phyloP scores from a whole-genome alignment of 129 eudicot species.

The Artemisia annua region DNA sequence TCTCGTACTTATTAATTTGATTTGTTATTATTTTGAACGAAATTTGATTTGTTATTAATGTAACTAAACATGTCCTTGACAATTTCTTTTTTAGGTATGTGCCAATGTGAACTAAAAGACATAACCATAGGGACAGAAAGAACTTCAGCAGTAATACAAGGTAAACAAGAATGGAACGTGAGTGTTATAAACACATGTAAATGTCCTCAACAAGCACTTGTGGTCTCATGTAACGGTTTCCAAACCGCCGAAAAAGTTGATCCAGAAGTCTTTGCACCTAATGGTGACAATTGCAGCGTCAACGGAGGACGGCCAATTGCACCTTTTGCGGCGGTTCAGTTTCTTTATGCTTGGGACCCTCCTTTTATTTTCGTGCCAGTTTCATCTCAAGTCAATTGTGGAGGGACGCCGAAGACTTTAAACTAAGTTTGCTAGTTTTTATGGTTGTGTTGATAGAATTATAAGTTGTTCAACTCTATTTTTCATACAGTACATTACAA shows the following conservation, averaged over 20 bases:
- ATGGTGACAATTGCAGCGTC: conserved; percentile 26
- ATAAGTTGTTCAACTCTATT: not conserved
- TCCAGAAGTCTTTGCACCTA: conserved; percentile 23
- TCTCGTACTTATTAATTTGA: not conserved
- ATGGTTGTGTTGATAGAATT: not conserved
- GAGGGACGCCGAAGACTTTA: too few species aligned
- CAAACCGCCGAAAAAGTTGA: conserved; percentile 36
- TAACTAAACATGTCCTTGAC: not conserved
- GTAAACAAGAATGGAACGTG: conserved; percentile 41
- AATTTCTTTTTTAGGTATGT: conserved; percentile 16
- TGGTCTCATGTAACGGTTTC: conserved; percentile 35
- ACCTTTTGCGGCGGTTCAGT: conserved; percentile 28
- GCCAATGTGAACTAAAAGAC: conserved; percentile 30
- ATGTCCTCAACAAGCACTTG: conserved; percentile 33
- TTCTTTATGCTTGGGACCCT: conserved; percentile 44
- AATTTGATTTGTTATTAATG: not conserved
- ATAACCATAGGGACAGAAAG: conserved; percentile 39
- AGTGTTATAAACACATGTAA: conserved; percentile 34
- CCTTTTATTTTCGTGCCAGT: conserved; percentile 39
- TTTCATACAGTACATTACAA: too few species aligned
- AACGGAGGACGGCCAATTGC: conserved; percentile 34
- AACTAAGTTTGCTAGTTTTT: not conserved
- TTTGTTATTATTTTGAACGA: too few species aligned
- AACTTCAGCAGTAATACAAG: conserved; percentile 25
- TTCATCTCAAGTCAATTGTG: conserved; percentile 34